These are phyloP conservation scores for Flaveria robusta DNA, from an alignment of 129 eudicot genomes.

Conservation along the genomic window DNA sequence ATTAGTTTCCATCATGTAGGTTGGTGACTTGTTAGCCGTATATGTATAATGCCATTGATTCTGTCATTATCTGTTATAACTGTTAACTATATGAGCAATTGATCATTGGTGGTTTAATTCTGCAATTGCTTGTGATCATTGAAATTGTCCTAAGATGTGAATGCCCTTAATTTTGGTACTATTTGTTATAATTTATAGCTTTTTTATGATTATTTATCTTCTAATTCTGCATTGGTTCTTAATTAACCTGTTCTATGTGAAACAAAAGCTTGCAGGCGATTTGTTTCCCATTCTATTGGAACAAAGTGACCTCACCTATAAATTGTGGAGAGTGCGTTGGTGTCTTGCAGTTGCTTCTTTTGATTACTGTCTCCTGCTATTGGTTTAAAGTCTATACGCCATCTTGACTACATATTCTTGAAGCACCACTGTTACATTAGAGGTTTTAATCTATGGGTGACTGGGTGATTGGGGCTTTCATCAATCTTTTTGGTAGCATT, in stretches of 20 bases:
- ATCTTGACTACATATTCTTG: conserved; percentile 13
- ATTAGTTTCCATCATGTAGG: conserved; percentile 1
- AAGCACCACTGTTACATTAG: conserved; percentile 21
- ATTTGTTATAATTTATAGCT: not conserved
- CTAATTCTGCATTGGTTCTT: conserved; percentile 1
- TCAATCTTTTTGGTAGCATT: conserved; percentile 91
- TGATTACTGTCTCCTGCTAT: conserved; percentile 25
- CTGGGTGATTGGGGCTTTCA: conserved; percentile 97
- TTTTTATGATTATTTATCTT: not conserved
- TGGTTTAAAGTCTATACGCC: conserved; percentile 1
- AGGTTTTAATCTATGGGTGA: conserved; percentile 73
- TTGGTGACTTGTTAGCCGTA: not conserved
- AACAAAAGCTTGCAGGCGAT: conserved; percentile 28
- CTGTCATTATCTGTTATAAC: conserved; percentile 3
- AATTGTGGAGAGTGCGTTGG: conserved; percentile 28
- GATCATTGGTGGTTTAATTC: not conserved
- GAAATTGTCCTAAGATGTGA: not conserved
- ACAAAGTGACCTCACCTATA: conserved; percentile 28
- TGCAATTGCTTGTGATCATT: conserved; percentile 5
- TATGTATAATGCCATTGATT: not conserved
- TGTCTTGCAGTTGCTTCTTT: conserved; percentile 28
- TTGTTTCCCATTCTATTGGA: not conserved
- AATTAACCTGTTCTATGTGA: conserved; percentile 16
- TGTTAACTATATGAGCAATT: conserved; percentile 1
- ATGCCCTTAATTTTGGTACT: not conserved